Evolutionary conservation across 176 grass and related monocot species (phyloP), one percentile per base, ranked within the genome.

Genomic region (Echinochloa phyllopogon): DNA sequence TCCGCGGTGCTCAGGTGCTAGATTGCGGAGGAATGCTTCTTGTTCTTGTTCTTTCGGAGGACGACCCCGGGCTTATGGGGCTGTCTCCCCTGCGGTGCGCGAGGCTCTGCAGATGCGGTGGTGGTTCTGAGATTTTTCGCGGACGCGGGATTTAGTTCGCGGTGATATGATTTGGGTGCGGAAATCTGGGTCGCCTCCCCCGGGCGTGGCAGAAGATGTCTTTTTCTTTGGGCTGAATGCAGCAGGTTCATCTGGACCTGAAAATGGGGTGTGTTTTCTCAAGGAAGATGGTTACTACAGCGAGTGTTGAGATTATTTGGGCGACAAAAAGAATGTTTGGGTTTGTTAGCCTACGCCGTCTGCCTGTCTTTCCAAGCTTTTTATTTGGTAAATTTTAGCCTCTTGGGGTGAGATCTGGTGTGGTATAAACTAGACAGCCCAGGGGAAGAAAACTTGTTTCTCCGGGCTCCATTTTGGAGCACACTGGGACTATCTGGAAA

Each of bases 331-430:
- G 5, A 36, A 8, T 78, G 20, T 59, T 81, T 62, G 18, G 64
- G 56, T 50, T 57, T 33, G 29, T 72, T 33, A 33, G 29, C 29
- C 29, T 33, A 53, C 41, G 11, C 1, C 6, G 20, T 41, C 42
- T 52, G 40, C 18, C 16, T 38, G n/a, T 10, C 12, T 53, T 64
- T 52, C 65, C 4, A 51, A 77, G 48, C 6, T 59, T 59, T 59
- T 67, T 44, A 6, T 14, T 29, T 43, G 45, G 36, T 70, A 36
- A 36, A 36, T 66, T 72, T 66, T 24, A 17, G 20, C 45, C 36
- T 58, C 47, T 38, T 88, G 63, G 63, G 24, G 13, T 70, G 85
- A 88, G 92, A 94, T 91, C 88, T 88, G 77, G 14, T 53, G n/a
- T 4, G 9, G 17, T 1, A 20, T 66, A 18, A 37, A 66, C 41